Base-by-base conservation (phyloP, 2,329 filamentous ascomycete genomes). In the Colletotrichum sp. region DNA sequence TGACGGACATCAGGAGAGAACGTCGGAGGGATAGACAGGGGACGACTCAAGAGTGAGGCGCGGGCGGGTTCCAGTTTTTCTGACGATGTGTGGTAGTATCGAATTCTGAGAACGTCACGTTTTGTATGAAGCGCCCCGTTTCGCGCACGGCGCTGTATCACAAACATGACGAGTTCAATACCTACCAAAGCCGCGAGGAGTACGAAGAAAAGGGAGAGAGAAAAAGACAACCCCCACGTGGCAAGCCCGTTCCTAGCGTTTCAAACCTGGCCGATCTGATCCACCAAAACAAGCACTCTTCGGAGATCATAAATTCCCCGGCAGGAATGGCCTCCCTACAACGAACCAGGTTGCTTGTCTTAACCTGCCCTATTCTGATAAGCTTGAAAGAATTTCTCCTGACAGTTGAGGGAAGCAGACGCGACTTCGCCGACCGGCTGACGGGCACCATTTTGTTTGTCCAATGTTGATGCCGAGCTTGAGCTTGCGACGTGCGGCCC, bases 71-170 rank as follows among this genome's bases (percentile, higher is more conserved):
- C 52, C 70, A 44, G n/a, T 49, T 28, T 10, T 15, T 36, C 28
- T 39, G 34, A 24, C 26, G 36, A 64, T 64, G n/a, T 64, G 32
- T 64, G n/a, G 62, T 64, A 44, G 34, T 28, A 21, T 57, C 63
- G 44, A 52, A 13, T 52, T 13, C 44, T 52, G 44, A 52, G 44
- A 66, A 63, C 34, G 30, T 63, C 24, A 63, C 57, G 69, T 44
- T 52, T 63, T 55, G 55, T 67, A 39, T 72, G 72, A 66, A 44
- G 36, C 36, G 62, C 36, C 36, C 36, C 52, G 60, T 62, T 75
- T 71, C 68, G 72, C 52, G 72, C 68, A 75, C 72, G 72, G 72
- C 30, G 52, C 44, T 55, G 62, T 44, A 71, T 36, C 72, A 66
- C 24, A 64, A 52, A 62, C 34, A 15, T 55, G 24, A 34, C 55